phyloP scores from a whole-genome alignment of 1,284 basidiomycete genomes.

The Puccinia novopanici region DNA sequence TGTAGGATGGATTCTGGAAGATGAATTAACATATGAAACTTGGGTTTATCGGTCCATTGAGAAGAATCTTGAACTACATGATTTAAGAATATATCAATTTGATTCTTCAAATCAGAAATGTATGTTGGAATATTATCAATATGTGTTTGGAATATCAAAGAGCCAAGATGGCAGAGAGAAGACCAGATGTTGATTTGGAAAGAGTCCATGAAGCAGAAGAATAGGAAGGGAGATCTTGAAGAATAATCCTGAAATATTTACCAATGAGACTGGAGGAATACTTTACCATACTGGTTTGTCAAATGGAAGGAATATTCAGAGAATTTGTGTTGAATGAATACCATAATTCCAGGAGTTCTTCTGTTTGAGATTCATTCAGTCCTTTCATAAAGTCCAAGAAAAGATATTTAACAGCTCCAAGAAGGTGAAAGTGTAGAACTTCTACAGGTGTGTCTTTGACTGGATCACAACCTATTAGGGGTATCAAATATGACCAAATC shows the following conservation, averaged over 20 bases:
- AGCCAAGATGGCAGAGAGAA: slow-evolving; percentile 58
- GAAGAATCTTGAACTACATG: slow-evolving; percentile 56
- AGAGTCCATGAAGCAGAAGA: slow-evolving; percentile 57
- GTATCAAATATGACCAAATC: neutral
- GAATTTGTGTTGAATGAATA: slow-evolving; percentile 38
- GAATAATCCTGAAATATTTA: slow-evolving; percentile 59
- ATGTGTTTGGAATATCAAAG: slow-evolving; percentile 60
- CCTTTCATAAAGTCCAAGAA: slow-evolving; percentile 59
- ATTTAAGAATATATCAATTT: slow-evolving; percentile 58
- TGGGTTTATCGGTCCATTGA: slow-evolving; percentile 62
- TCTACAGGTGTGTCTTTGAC: slow-evolving; percentile 60
- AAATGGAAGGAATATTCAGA: slow-evolving; percentile 55
- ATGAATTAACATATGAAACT: slow-evolving; percentile 58
- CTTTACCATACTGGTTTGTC: slow-evolving; percentile 55
- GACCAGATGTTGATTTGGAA: slow-evolving; percentile 57
- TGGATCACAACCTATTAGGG: slow-evolving; percentile 57
- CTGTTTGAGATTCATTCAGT: slow-evolving; percentile 52
- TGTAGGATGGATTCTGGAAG: slow-evolving; percentile 52
- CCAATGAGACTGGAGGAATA: slow-evolving; percentile 9
- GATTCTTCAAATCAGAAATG: too few species aligned
- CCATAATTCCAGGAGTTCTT: slow-evolving; percentile 55
- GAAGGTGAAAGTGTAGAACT: slow-evolving; percentile 60
- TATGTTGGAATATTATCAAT: slow-evolving; percentile 57
- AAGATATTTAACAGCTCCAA: slow-evolving; percentile 61
- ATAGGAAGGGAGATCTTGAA: slow-evolving; percentile 60